Evolutionary conservation across 805 yeast genomes (phyloP).

Genomic region (Saccharomycodes ludwigii): DNA sequence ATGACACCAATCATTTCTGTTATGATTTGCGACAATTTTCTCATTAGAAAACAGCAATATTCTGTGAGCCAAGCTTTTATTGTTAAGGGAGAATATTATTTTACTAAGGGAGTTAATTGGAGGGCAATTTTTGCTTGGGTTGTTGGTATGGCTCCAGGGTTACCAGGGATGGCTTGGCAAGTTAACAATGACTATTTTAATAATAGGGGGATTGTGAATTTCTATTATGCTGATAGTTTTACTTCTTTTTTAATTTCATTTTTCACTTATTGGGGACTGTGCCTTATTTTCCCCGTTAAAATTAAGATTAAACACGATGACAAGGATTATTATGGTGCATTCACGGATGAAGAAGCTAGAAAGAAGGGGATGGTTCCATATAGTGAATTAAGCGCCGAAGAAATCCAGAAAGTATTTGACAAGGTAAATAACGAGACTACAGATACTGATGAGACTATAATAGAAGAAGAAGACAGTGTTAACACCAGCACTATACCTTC

Average conservation of each 20-base stretch:
- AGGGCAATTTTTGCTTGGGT: conserved; percentile 24
- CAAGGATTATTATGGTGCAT: conserved; percentile 28
- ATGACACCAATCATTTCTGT: conserved; percentile 29
- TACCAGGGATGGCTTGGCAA: conserved; percentile 35
- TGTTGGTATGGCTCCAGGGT: conserved; percentile 32
- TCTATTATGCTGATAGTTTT: conserved; percentile 32
- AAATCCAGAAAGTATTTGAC: too few species aligned
- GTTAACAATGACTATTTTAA: conserved; percentile 20
- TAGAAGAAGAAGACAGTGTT: too few species aligned
- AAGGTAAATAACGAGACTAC: too few species aligned
- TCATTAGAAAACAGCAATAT: conserved; percentile 26
- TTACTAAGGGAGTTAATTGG: conserved; percentile 27
- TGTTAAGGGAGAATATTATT: conserved; percentile 25
- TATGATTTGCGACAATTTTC: conserved; percentile 28
- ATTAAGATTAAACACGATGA: conserved; percentile 26
- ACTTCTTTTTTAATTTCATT: conserved; percentile 31
- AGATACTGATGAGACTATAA: too few species aligned
- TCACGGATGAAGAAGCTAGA: conserved; percentile 25
- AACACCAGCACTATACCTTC: too few species aligned
- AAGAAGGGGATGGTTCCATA: conserved; percentile 23
- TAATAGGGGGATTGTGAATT: conserved; percentile 28
- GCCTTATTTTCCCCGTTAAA: conserved; percentile 26
- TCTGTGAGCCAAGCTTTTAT: conserved; percentile 21
- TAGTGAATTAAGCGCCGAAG: conserved; percentile 14
- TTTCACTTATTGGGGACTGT: conserved; percentile 24